Conservation (phyloP, 2,329 filamentous ascomycete species). For the Aciculosporium take region DNA sequence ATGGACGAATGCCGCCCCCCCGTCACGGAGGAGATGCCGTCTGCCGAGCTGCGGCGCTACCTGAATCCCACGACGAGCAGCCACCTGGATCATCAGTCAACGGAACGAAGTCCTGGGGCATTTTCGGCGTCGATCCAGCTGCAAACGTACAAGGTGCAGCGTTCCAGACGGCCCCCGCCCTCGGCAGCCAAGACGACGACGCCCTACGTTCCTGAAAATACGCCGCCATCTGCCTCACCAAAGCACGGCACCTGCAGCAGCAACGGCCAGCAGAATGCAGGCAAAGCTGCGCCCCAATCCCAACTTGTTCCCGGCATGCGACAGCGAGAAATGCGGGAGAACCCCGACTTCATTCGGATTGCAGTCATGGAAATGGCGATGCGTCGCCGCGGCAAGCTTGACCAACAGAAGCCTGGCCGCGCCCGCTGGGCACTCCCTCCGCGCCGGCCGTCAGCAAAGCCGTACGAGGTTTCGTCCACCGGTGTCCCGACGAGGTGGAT, state of each 20-base stretch:
- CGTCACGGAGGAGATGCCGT: constrained; percentile 47
- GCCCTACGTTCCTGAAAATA: constrained; percentile 2
- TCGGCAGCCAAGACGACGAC: no score
- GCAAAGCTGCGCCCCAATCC: constrained; percentile 17
- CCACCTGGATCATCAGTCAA: constrained; percentile 18
- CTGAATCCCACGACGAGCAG: constrained; percentile 45
- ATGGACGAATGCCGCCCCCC: constrained; percentile 53
- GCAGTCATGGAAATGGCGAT: constrained; percentile 61
- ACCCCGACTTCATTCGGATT: constrained; percentile 55
- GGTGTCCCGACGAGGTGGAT: constrained; percentile 49
- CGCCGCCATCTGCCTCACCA: not conserved
- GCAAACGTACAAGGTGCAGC: constrained; percentile 53
- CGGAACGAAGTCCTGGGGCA: constrained; percentile 11
- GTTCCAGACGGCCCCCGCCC: constrained; percentile 26
- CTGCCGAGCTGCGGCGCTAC: constrained; percentile 51
- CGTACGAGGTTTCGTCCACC: constrained; percentile 41
- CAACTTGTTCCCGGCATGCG: constrained; percentile 32
- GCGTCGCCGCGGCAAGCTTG: constrained; percentile 51
- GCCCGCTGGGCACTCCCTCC: constrained; percentile 56
- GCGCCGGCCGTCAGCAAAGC: constrained; percentile 37
- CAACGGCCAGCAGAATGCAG: constrained; percentile 10
- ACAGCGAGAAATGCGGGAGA: constrained; percentile 55
- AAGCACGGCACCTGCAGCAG: constrained; percentile 8
- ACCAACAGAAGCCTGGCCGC: constrained; percentile 50
- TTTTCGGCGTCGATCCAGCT: constrained; percentile 58